These are phyloP conservation scores for Panus rudis DNA, from an alignment of 768 basidiomycete genomes.

Conservation along the genomic window DNA sequence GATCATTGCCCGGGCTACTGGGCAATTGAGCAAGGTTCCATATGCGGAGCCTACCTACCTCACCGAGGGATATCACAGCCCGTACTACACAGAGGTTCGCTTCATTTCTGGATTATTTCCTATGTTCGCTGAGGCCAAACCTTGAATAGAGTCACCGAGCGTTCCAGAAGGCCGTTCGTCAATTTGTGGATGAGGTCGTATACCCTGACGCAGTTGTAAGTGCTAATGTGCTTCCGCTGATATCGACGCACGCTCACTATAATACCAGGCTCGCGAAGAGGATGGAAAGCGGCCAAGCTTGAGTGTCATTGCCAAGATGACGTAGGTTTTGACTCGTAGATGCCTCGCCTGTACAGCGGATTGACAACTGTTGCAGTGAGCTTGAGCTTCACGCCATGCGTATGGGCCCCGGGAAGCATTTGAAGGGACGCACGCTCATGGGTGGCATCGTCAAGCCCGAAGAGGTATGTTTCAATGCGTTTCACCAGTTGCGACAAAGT, in stretches of 20 bases:
- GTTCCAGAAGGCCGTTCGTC: conserved; percentile 53
- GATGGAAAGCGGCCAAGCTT: conserved; percentile 85
- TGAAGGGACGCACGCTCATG: conserved; percentile 73
- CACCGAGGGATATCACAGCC: conserved; percentile 53
- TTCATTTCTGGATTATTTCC: neutral
- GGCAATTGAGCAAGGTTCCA: conserved; percentile 65
- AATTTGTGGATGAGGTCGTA: conserved; percentile 65
- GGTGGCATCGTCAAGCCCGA: conserved; percentile 71
- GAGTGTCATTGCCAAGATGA: conserved; percentile 74
- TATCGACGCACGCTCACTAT: conserved; percentile 15
- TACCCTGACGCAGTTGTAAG: conserved; percentile 33
- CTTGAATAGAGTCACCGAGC: conserved; percentile 48
- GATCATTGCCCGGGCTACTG: conserved; percentile 30
- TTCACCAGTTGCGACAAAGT: neutral
- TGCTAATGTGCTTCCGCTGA: neutral
- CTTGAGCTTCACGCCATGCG: conserved; percentile 83
- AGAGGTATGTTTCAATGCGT: conserved; percentile 35
- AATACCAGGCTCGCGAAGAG: conserved; percentile 57
- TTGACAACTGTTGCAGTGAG: conserved; percentile 33
- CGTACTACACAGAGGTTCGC: conserved; percentile 80
- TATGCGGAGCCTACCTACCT: conserved; percentile 88
- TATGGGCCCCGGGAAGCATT: conserved; percentile 84
- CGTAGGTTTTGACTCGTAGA: conserved; percentile 44
- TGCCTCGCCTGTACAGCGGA: too few relatives aligned
- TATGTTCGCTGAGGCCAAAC: conserved; percentile 40